These are phyloP conservation scores for Zymoseptoria tritici DNA, from an alignment of 2,329 filamentous ascomycete species.

Conservation along the genomic window DNA sequence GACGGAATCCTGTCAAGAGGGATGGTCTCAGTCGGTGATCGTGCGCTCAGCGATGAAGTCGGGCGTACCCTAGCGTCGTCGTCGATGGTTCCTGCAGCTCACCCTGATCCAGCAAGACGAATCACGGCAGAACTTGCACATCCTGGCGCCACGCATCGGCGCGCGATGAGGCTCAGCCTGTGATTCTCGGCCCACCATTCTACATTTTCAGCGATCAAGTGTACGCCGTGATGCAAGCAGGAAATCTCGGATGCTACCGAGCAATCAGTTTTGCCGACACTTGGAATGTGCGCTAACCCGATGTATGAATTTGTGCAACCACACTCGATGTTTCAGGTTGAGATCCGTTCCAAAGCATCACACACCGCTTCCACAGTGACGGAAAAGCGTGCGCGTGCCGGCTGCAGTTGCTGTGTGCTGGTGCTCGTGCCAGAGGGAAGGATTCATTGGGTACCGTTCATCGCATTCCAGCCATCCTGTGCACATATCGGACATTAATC, in stretches of 20 bases:
- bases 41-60: constrained; percentile 9
- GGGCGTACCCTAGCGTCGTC: constrained; percentile 11
- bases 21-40: constrained; percentile 11
- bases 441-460: constrained; percentile 17
- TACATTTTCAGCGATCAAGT: constrained; percentile 1
- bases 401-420: constrained; percentile 18
- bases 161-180: constrained; percentile 3
- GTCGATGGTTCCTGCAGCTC: constrained; percentile 9
- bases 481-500: constrained; percentile 16
- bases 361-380: constrained; percentile 13
- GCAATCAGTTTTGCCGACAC: constrained; percentile 3
- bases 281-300: constrained; percentile 21
- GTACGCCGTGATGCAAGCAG: constrained; percentile 8
- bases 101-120: not conserved
- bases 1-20: not conserved
- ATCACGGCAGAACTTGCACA: constrained; percentile 11
- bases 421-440: not conserved
- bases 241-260: constrained; percentile 22
- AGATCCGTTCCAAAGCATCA: constrained; percentile 17
- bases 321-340: constrained; percentile 20
- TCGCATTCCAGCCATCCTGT: constrained; percentile 11
- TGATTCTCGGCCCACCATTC: not conserved
- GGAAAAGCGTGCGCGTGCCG: constrained; percentile 21
- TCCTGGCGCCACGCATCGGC: constrained; percentile 3
- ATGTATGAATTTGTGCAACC: constrained; percentile 24